Percentiles rank a stretch among this genome's conserved stretches.
Conservation (phyloP, 1,139 yeast genomes). For the Pichia sp. region DNA sequence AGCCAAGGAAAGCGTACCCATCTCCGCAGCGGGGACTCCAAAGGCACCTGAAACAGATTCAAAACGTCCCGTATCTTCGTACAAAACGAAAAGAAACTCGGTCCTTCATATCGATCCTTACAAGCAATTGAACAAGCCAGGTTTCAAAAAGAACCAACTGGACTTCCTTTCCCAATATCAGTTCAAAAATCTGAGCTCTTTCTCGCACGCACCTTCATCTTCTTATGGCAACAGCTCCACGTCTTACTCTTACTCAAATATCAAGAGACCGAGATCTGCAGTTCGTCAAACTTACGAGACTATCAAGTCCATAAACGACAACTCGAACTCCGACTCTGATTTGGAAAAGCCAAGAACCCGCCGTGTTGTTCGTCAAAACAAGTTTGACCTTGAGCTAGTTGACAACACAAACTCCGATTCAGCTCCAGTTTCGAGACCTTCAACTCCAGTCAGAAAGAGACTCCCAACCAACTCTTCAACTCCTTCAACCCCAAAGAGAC, state of each 20-base stretch:
- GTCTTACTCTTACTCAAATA: conserved; percentile 7
- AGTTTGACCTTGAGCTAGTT: conserved; percentile 28
- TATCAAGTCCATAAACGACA: conserved; percentile 27
- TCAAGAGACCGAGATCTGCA: conserved; percentile 16
- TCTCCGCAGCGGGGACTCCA: conserved; percentile 14
- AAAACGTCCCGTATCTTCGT: conserved; percentile 39
- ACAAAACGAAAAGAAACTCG: conserved; percentile 38
- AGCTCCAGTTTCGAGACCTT: conserved; percentile 28
- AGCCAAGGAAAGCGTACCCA: not conserved
- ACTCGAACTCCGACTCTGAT: conserved; percentile 40
- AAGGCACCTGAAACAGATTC: conserved; percentile 9
- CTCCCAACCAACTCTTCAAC: conserved; percentile 24
- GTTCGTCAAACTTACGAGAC: conserved; percentile 31
- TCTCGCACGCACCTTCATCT: conserved; percentile 13
- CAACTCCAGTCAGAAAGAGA: conserved; percentile 38
- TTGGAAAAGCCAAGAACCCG: conserved; percentile 57
- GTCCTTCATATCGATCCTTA: conserved; percentile 52
- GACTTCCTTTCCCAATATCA: conserved; percentile 49
- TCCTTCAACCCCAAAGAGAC: conserved; percentile 34
- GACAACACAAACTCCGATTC: conserved; percentile 11
- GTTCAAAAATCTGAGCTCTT: conserved; percentile 21
- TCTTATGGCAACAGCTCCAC: conserved; percentile 23
- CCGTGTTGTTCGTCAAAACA: conserved; percentile 43
- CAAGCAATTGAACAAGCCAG: conserved; percentile 36
- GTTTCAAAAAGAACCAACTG: conserved; percentile 46